Conservation (phyloP, 2,329 filamentous ascomycete species). For the Aspergillus jensenii region DNA sequence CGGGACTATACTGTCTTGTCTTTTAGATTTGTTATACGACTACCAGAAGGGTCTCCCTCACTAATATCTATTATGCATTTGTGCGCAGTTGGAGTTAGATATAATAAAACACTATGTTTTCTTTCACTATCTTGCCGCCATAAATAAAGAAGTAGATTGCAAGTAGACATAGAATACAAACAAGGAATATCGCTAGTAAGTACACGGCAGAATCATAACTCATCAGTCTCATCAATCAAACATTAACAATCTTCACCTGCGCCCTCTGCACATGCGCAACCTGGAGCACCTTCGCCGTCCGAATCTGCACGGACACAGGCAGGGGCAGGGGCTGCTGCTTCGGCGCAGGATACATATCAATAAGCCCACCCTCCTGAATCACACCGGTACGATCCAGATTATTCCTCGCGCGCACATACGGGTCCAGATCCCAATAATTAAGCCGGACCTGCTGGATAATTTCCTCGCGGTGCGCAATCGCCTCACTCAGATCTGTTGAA, state of each 20-base stretch:
- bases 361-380: slow-evolving; percentile 41
- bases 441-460: slow-evolving; percentile 64
- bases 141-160: no score
- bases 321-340: neutral
- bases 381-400: slow-evolving; percentile 78
- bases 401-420: slow-evolving; percentile 75
- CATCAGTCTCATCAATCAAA: neutral
- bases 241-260: slow-evolving; percentile 15
- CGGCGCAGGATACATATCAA: slow-evolving; percentile 64
- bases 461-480: slow-evolving; percentile 58
- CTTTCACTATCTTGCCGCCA: no score
- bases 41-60: neutral
- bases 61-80: no score
- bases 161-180: neutral
- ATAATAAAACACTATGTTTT: no score
- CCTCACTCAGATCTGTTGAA: slow-evolving; percentile 42
- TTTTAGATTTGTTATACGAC: neutral
- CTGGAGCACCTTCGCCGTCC: slow-evolving; percentile 15
- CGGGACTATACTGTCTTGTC: no score
- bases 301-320: slow-evolving; percentile 4
- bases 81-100: no score
- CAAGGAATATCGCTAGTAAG: neutral
- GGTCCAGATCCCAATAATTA: slow-evolving; percentile 88
- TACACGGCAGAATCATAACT: neutral
- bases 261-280: slow-evolving; percentile 14